Percentiles rank a stretch among this genome's conserved stretches.
These are phyloP conservation scores for Chaetomium olivaceum DNA, from an alignment of 2,329 filamentous ascomycete species.

Conservation along the genomic window DNA sequence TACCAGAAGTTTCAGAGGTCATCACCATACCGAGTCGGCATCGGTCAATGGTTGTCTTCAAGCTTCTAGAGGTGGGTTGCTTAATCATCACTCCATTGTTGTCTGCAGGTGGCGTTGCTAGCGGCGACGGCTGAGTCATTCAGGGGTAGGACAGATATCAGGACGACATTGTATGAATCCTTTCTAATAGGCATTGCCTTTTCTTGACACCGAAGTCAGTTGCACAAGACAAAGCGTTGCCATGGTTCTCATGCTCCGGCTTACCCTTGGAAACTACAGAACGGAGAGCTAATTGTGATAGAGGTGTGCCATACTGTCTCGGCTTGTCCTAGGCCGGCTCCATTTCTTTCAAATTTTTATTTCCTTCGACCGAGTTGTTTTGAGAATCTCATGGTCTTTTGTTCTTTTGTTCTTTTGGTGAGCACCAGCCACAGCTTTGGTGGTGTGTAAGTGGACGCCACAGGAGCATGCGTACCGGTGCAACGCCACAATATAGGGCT, in stretches of 20 bases:
- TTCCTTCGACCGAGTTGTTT: no score
- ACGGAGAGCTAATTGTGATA: not conserved
- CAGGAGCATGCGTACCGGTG: no score
- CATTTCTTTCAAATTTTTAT: no score
- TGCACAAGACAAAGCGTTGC: not conserved
- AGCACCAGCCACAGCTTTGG: not conserved
- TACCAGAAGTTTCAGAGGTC: not conserved
- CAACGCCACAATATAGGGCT: not conserved
- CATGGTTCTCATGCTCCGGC: not conserved
- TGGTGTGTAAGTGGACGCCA: not conserved
- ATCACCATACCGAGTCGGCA: not conserved
- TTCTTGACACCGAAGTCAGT: not conserved
- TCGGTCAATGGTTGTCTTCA: not conserved
- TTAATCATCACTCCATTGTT: slow-evolving; percentile 2
- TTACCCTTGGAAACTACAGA: not conserved
- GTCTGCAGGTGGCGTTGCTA: slow-evolving; percentile 5
- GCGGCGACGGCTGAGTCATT: not conserved
- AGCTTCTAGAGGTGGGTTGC: not conserved
- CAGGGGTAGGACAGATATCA: not conserved
- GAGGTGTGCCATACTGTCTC: not conserved
- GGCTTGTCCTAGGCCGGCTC: no score
- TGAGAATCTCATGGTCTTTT: not conserved
- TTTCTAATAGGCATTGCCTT: not conserved
- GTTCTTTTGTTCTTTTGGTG: not conserved
- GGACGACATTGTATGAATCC: not conserved